These are phyloP conservation scores for Hydnum rufescens DNA, from an alignment of 768 basidiomycete species.

Conservation along the genomic window DNA sequence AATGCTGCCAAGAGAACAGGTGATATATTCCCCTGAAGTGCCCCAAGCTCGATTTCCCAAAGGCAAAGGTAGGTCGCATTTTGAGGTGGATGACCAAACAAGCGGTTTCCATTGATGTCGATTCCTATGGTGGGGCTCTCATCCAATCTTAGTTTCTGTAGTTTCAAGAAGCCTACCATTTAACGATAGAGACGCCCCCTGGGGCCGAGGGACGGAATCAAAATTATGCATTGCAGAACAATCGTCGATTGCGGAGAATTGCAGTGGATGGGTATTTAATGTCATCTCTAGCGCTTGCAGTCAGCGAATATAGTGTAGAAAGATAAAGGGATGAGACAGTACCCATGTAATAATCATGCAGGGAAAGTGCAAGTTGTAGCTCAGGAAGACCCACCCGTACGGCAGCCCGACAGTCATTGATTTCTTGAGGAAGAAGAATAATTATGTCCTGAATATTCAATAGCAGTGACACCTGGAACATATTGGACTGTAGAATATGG, in stretches of 20 bases:
- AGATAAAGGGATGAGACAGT: conserved; percentile 9
- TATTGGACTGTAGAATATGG: conserved; percentile 41
- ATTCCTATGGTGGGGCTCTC: conserved; percentile 29
- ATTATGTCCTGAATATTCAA: conserved; percentile 32
- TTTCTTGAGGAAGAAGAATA: conserved; percentile 36
- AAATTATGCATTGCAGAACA: conserved; percentile 12
- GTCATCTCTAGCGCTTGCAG: conserved; percentile 40
- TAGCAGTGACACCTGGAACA: conserved; percentile 53
- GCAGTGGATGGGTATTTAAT: conserved; percentile 45
- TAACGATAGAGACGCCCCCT: neutral
- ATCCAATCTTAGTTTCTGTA: neutral
- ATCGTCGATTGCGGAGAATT: conserved; percentile 29
- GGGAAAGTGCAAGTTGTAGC: conserved; percentile 52
- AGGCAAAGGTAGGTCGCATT: conserved; percentile 78
- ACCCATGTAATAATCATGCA: conserved; percentile 87
- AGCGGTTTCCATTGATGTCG: conserved; percentile 60
- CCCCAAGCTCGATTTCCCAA: conserved; percentile 72
- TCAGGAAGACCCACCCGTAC: conserved; percentile 41
- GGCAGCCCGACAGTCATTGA: conserved; percentile 19
- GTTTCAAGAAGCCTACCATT: neutral
- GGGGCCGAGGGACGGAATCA: neutral
- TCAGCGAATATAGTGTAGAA: neutral
- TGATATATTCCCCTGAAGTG: conserved; percentile 35
- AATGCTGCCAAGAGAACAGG: conserved; percentile 34
- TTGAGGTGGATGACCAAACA: conserved; percentile 77